Conservation (phyloP, 2,329 filamentous ascomycete genomes). For the Dactylellina cionopaga region DNA sequence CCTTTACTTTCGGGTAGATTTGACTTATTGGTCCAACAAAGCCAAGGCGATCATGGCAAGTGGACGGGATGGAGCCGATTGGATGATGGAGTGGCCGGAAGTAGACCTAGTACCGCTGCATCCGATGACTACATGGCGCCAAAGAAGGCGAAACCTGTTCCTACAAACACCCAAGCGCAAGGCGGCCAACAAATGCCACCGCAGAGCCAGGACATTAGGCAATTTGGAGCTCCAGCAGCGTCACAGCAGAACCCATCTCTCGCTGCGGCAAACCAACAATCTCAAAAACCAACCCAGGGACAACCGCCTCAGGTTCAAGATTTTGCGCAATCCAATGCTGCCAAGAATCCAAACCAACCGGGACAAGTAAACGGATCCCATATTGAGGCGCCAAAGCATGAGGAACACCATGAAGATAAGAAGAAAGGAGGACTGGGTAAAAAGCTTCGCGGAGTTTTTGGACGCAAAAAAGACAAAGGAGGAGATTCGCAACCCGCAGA, state of each 20-base stretch:
- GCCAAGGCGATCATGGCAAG: constrained; percentile 10
- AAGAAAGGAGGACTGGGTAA: constrained; percentile 30
- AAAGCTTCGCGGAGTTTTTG: constrained; percentile 15
- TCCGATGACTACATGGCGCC: constrained; percentile 43
- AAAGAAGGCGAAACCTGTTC: constrained; percentile 14
- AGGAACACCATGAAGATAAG: constrained; percentile 24
- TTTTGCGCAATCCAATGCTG: not conserved
- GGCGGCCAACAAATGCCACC: constrained; percentile 2
- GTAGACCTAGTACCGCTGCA: constrained; percentile 48
- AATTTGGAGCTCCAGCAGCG: not conserved
- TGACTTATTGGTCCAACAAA: constrained; percentile 17
- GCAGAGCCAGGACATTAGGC: constrained; percentile 14
- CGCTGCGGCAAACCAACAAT: not conserved
- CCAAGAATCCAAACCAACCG: constrained; percentile 1
- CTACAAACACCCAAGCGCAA: not conserved
- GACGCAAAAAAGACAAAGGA: constrained; percentile 36
- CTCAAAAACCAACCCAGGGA: not conserved
- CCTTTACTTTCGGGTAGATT: constrained; percentile 41
- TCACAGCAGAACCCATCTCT: not conserved
- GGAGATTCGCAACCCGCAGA: constrained; percentile 21
- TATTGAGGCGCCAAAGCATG: constrained; percentile 26
- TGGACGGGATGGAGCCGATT: constrained; percentile 38
- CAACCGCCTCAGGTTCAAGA: constrained; percentile 19
- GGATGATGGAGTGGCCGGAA: constrained; percentile 41
- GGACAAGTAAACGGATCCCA: constrained; percentile 22